Base-by-base conservation (phyloP, 345 rosid species). In the Raphanus sativus region DNA sequence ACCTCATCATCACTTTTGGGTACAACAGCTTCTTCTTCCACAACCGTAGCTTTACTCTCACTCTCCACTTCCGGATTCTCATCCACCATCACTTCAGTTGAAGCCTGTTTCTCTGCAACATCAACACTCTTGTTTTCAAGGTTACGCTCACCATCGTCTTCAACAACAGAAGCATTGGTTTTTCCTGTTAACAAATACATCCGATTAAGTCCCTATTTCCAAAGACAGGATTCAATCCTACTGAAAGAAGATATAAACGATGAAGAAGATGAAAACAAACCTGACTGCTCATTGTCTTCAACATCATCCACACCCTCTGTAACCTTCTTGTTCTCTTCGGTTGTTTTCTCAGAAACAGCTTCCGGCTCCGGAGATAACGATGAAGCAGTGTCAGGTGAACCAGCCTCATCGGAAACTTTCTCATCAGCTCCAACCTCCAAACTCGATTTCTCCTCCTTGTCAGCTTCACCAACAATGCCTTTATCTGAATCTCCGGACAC, bases 231-330 rank as follows among this genome's bases (percentile, higher is more conserved):
- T 28, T 74, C 42, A 8, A 78, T 73, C 24, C 29, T 65, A 58
- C 74, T 40, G 3, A 67, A 54, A 56, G 55, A 48, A 13, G 55
- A 48, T 48, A 70, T 29, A 52, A 36, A 36, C 16, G 42, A 60
- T 21, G 26, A 58, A 58, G 36, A 45, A 30, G 55, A 81, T 11
- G 69, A 77, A 42, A 58, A 60, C 91, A 25, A 60, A 60, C 94
- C 94, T 87, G 93, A 73, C n/a, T 79, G 78, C 55, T 2, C 55
- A n/a, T 48, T n/a, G 16, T 48, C 54, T 5, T 54, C 81, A 63
- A 63, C 55, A 48, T 48, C 55, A 48, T 6, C 67, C 9, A 65
- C 59, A 28, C 78, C 84, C 30, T 78, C 56, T 5, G 50, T 80
- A 67, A 62, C 80, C 64, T 54, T 11, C 26, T 64, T 81, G 15